These are phyloP conservation scores for Eucalyptus melliodora DNA, from an alignment of 345 rosid genomes.

Conservation along the genomic window DNA sequence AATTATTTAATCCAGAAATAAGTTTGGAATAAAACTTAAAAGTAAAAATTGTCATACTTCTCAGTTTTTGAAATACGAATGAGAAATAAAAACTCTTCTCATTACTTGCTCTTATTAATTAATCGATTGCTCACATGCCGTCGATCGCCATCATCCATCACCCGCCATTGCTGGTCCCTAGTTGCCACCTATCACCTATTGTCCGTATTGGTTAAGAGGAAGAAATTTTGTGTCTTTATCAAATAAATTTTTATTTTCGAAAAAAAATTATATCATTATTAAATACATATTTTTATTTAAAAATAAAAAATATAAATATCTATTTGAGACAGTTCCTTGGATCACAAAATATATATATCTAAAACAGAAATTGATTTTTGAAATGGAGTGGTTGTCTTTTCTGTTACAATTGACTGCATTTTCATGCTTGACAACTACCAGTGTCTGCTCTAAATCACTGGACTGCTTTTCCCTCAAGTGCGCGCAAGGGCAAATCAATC, in stretches of 20 bases:
- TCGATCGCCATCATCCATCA: too few species aligned
- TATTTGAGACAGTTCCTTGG: too few species aligned
- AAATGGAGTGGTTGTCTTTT: background rate
- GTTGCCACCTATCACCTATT: too few species aligned
- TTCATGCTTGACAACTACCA: background rate
- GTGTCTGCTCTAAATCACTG: background rate
- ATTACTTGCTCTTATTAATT: rapidly evolving
- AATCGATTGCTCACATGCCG: rapidly evolving
- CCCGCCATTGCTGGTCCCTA: rapidly evolving
- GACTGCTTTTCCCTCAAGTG: background rate
- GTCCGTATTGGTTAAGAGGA: rapidly evolving
- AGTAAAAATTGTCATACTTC: too few species aligned
- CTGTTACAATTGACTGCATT: background rate
- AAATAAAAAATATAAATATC: too few species aligned
- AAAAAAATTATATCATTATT: too few species aligned
- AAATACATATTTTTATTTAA: rapidly evolving
- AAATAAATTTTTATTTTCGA: too few species aligned
- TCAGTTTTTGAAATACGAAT: rapidly evolving
- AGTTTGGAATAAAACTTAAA: too few species aligned
- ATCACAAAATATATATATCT: too few species aligned
- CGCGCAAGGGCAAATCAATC: background rate
- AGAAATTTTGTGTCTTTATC: too few species aligned
- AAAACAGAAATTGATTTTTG: too few species aligned
- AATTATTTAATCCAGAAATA: too few species aligned
- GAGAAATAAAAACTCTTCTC: rapidly evolving